Conservation (phyloP, 2,329 filamentous ascomycete genomes). For the Aureobasidium sp. region DNA sequence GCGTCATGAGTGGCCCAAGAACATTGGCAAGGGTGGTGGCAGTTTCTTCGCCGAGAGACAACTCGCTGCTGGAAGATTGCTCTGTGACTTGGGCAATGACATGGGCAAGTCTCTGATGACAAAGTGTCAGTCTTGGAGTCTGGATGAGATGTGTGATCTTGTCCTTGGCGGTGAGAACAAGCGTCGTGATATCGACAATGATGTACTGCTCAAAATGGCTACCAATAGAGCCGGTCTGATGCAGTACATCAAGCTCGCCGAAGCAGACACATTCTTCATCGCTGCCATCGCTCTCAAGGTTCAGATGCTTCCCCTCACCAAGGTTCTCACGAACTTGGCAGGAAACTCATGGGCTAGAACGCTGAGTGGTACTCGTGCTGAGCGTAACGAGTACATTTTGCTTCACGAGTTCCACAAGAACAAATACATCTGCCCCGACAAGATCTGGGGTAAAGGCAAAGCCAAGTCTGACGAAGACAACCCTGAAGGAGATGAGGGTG, state of each 20-base stretch:
- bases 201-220: constrained; percentile 72
- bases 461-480: constrained; percentile 62
- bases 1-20: constrained; percentile 75
- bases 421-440: constrained; percentile 97
- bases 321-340: constrained; percentile 90
- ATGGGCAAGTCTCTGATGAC: constrained; percentile 95
- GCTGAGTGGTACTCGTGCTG: constrained; percentile 86
- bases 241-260: constrained; percentile 89
- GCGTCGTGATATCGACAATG: constrained; percentile 80
- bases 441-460: constrained; percentile 70
- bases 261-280: constrained; percentile 93
- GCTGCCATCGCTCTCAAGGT: constrained; percentile 80
- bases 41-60: constrained; percentile 92
- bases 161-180: constrained; percentile 66
- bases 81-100: constrained; percentile 93
- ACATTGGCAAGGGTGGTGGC: constrained; percentile 74
- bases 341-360: constrained; percentile 98
- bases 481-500: constrained; percentile 55
- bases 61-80: constrained; percentile 74
- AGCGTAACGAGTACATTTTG: constrained; percentile 98
- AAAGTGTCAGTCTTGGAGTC: constrained; percentile 95
- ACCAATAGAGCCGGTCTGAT: constrained; percentile 75
- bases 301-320: constrained; percentile 88
- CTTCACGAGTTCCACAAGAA: constrained; percentile 93
- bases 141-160: constrained; percentile 94